phyloP scores from a whole-genome alignment of 345 rosid species.

The Citrus cavaleriei region DNA sequence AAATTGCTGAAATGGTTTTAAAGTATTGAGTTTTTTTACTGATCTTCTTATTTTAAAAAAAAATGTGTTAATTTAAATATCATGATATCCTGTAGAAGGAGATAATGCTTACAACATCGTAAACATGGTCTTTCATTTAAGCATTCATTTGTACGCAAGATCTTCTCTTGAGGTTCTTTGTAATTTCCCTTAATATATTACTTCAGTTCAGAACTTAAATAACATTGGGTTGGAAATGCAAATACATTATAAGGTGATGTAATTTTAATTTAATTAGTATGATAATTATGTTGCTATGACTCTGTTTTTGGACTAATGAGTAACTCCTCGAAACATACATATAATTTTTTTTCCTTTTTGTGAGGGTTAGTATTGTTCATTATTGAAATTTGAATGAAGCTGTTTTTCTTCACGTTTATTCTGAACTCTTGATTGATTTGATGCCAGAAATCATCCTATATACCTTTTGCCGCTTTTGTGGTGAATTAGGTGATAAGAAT shows the following conservation, averaged over 20 bases:
- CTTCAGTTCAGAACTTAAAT: neutral
- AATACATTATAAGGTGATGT: neutral
- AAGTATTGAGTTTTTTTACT: neutral
- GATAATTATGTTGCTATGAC: neutral
- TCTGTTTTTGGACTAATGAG: neutral
- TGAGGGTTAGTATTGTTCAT: neutral
- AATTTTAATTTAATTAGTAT: neutral
- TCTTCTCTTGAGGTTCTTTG: neutral
- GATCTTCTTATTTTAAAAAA: neutral
- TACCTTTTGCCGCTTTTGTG: neutral
- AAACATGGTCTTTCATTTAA: neutral
- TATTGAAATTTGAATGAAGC: neutral
- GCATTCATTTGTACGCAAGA: neutral
- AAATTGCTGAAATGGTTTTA: neutral
- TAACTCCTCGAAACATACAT: neutral
- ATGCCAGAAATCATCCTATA: neutral
- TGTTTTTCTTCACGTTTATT: neutral
- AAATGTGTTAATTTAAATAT: neutral
- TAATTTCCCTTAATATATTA: neutral
- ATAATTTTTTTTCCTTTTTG: neutral
- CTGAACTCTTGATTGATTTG: neutral
- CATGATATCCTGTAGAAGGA: neutral
- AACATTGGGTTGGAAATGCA: neutral
- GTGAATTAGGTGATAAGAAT: slow-evolving; percentile 25
- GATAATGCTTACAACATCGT: neutral